Base-by-base conservation (phyloP, 2,329 filamentous ascomycete genomes). In the Verruconis gallopava region DNA sequence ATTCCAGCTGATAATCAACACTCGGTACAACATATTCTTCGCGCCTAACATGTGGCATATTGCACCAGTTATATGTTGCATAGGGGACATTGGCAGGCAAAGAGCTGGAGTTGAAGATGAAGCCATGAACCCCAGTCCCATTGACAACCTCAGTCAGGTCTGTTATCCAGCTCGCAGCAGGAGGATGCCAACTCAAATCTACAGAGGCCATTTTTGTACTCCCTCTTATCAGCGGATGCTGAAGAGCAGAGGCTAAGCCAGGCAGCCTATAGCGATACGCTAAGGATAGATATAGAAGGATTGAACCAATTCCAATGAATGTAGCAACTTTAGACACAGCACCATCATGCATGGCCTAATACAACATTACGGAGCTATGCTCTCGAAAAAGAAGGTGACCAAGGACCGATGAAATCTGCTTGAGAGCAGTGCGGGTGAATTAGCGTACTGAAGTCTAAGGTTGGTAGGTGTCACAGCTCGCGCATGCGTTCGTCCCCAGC, bases 41-140 rank as follows among this genome's bases (percentile, higher is more conserved):
- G 17, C 57, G 62, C 21, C 82, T 71, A n/a, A 83, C 79, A 61
- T 89, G 85, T 1, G 85, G 84, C 82, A 91, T 91, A 54, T 91
- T 88, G 60, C 84, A 91, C 69, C 69, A 89, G 57, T 89, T 85
- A 60, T 88, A 88, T 1, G 63, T 68, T 4, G 75, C 74, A 58
- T 82, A 79, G 28, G 65, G 50, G 1, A 59, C 54, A 4, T 55
- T 53, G 42, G 67, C 61, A 0, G 81, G 73, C 0, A 73, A 72
- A 1, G 62, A 49, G 1, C 80, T 84, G 22, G 71, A 69, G 53
- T 85, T 77, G 61, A 79, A 91, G 14, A 83, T 69, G 55, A 85
- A 88, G 2, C 80, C 82, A 56, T 85, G 79, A 0, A 77, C 70
- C 1, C 80, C 83, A 2, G 67, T 63, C 5, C 69, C 67, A 44